Base-by-base conservation (phyloP, 1,284 basidiomycete genomes). In the Pseudozyma hubeiensis region DNA sequence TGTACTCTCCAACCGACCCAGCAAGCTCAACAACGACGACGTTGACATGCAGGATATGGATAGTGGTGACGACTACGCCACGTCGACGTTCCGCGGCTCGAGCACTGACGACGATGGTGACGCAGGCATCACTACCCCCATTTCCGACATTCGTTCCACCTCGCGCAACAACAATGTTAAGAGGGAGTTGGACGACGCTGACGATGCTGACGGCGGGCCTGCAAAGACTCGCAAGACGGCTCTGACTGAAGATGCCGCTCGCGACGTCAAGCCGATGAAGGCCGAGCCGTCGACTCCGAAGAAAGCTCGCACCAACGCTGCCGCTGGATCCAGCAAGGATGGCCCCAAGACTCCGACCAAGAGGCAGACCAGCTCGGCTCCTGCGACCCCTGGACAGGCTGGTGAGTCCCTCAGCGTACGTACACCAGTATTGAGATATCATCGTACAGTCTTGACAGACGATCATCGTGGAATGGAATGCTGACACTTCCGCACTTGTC, bases 61-160 rank as follows among this genome's bases (percentile, higher is more conserved):
- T 14, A 39, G 46, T 34, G 34, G 30, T 5, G 31, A 44, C 41
- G 33, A 51, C 9, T 24, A 48, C 30, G 48, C 35, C 19, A 48
- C 30, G 31, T 35, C 46, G 33, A 8, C 16, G 10, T 34, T 39
- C 41, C 2, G 30, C 8, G 30, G 55, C 45, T n/a, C 48, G 1
- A 47, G 50, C 24, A 37, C 30, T 37, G 48, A 47, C 3, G 43
- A 43, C 13, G 19, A 14, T 4, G 35, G 35, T 37, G 40, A 41
- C 35, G 35, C 8, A 16, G 40, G 40, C n/a, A 7, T 16, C n/a
- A 17, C 7, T 17, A 31, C 43, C 11, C 55, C 60, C 13, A 17
- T 55, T 7, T 68, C 65, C 0, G 11, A 59, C 37, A 31, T 68
- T 11, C 57, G 65, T 4, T 68, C 60, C 4, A 63, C 65, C 31